Evolutionary conservation across 2,329 filamentous ascomycete genomes (phyloP), one percentile per base, ranked within the genome.

Genomic region (Cryphonectria japonica): DNA sequence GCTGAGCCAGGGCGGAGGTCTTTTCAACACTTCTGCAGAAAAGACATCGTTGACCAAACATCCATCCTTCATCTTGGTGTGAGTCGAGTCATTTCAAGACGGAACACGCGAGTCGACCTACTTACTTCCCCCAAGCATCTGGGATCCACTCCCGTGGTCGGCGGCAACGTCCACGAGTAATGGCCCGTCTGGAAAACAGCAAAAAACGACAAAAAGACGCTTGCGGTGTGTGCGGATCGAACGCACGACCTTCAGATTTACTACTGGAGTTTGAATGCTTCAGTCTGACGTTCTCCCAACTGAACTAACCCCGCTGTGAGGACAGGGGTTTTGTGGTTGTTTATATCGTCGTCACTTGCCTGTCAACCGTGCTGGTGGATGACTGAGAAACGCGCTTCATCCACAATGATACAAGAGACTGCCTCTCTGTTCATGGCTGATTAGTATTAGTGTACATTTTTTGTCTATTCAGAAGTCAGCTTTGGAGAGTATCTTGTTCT

Each of bases 221-320:
- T 41, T 63, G 60, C 60, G 60, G 60, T 63, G 60, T 63, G 60
- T 63, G 60, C 60, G 60, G 60, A 63, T 63, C 60, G 60, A 63
- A 63, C 60, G 60, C 60, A 63, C 60, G 60, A 41, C 60, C 60
- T 63, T 63, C 39, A 63, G 60, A 63, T 63, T 39, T 63, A 63
- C 14, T 41, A 41, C 34, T 63, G 60, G 14, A 63, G 60, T 63
- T 63, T 63, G 22, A 26, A 63, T 41, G 34, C 60, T 63, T 63
- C 60, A 63, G 60, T 63, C 60, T 63, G 39, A 63, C 60, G 60
- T 63, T 63, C 60, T 63, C 60, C 60, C 60, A 63, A 63, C 60
- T 63, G 60, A 63, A 63, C 60, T 63, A 63, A 63, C 60, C 60
- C 60, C 60, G 60, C 60, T 41, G 46, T 50, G 22, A 19, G 1